These are phyloP conservation scores for Paracoccidioides lutzii DNA, from an alignment of 2,329 filamentous ascomycete genomes.

Conservation along the genomic window DNA sequence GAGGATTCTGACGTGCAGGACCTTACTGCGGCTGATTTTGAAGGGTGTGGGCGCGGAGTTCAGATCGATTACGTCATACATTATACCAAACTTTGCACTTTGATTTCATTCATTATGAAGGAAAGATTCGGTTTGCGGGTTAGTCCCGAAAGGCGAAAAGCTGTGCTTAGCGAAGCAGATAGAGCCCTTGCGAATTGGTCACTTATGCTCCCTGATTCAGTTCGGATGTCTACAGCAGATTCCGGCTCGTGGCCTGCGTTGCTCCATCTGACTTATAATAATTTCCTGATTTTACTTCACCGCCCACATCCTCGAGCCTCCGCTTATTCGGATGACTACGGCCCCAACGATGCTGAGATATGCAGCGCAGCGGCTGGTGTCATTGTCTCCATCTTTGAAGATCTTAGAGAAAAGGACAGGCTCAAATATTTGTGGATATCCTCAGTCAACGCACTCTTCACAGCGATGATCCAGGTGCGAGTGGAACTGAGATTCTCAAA, in stretches of 20 bases:
- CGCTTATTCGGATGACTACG: constrained; percentile 32
- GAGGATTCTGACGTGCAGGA: constrained; percentile 40
- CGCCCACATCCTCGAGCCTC: constrained; percentile 33
- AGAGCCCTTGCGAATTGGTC: constrained; percentile 32
- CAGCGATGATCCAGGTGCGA: constrained; percentile 36
- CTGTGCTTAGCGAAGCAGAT: constrained; percentile 29
- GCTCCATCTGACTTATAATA: constrained; percentile 35
- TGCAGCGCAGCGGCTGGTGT: constrained; percentile 34
- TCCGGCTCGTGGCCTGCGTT: constrained; percentile 34
- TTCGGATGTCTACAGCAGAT: constrained; percentile 29
- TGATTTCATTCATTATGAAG: constrained; percentile 35
- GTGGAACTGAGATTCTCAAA: constrained; percentile 36
- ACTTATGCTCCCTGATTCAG: constrained; percentile 27
- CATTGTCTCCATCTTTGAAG: constrained; percentile 34
- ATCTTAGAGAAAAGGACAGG: constrained; percentile 29
- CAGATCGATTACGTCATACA: constrained; percentile 36
- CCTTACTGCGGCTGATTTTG: constrained; percentile 35
- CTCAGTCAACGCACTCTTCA: constrained; percentile 33
- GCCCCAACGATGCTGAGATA: constrained; percentile 34
- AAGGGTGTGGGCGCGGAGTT: constrained; percentile 34
- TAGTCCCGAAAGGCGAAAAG: constrained; percentile 29
- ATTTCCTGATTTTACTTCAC: constrained; percentile 34
- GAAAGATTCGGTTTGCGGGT: constrained; percentile 31
- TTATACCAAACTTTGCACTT: constrained; percentile 38
- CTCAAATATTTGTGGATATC: constrained; percentile 34